These are phyloP conservation scores for Mallotus nudiflorus DNA, from an alignment of 345 rosid species.

Conservation along the genomic window DNA sequence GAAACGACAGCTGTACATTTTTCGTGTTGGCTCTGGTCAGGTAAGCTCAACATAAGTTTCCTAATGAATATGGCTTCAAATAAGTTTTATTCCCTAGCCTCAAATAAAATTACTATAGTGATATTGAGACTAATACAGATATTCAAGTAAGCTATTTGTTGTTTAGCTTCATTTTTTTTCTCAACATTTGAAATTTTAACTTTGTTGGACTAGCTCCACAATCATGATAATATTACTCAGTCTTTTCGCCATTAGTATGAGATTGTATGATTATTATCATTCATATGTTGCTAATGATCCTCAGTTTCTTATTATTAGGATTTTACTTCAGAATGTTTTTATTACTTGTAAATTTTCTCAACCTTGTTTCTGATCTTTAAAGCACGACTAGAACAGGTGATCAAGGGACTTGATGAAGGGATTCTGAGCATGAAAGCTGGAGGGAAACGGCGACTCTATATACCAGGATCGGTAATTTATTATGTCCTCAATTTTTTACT, in stretches of 20 bases:
- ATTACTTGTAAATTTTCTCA: neutral
- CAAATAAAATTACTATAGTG: neutral
- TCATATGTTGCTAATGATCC: too few relatives aligned
- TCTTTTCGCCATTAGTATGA: neutral
- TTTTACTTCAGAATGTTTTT: neutral
- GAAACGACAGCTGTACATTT: conserved; percentile 74
- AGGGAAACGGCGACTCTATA: conserved; percentile 88
- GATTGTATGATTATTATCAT: neutral
- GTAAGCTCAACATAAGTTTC: conserved; percentile 32
- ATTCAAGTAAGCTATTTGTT: neutral
- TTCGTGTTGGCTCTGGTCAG: conserved; percentile 95
- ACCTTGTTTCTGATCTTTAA: neutral
- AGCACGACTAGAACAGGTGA: conserved; percentile 57
- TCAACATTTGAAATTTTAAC: too few relatives aligned
- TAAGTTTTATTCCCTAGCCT: neutral
- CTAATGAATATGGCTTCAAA: neutral
- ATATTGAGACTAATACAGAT: neutral
- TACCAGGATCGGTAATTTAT: conserved; percentile 72
- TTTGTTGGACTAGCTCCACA: too few relatives aligned
- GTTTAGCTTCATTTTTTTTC: neutral
- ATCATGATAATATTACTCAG: too few relatives aligned
- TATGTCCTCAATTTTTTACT: neutral
- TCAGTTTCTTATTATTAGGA: neutral
- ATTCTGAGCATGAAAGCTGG: conserved; percentile 83
- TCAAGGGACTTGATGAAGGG: conserved; percentile 97